Evolutionary conservation across 2,329 filamentous ascomycete genomes (phyloP).

Genomic region (Penicillium sp.): DNA sequence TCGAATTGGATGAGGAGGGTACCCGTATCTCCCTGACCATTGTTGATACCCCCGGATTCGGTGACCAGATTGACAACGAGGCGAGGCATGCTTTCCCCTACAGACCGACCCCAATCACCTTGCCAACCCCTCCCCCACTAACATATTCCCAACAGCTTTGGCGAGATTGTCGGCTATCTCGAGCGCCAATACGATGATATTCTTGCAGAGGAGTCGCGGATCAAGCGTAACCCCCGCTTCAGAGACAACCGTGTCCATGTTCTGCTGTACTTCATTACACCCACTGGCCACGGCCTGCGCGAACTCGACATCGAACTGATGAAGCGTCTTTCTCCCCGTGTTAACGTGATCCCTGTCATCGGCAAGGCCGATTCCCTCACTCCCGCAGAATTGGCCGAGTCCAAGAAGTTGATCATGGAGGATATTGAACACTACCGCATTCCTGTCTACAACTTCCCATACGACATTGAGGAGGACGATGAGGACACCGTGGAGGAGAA

Average conservation of each 20-base stretch:
- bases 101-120: not conserved
- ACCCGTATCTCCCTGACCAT: slow-evolving; percentile 97
- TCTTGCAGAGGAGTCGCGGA: slow-evolving; percentile 97
- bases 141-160: slow-evolving; percentile 64
- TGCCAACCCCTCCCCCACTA: slow-evolving; percentile 18
- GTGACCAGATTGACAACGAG: slow-evolving; percentile 99
- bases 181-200: slow-evolving; percentile 99
- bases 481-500: slow-evolving; percentile 99
- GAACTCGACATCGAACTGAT: slow-evolving; percentile 99
- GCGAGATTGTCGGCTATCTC: slow-evolving; percentile 95
- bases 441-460: slow-evolving; percentile 99
- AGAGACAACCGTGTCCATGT: slow-evolving; percentile 98
- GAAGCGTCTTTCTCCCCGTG: slow-evolving; percentile 96
- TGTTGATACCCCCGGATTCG: slow-evolving; percentile 96
- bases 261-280: slow-evolving; percentile 98
- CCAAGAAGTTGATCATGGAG: slow-evolving; percentile 99
- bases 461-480: slow-evolving; percentile 98
- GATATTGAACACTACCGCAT: slow-evolving; percentile 99
- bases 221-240: slow-evolving; percentile 99
- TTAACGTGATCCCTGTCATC: slow-evolving; percentile 98
- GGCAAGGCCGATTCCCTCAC: slow-evolving; percentile 97
- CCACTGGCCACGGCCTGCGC: slow-evolving; percentile 93
- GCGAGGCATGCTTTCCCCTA: slow-evolving; percentile 67
- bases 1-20: slow-evolving; percentile 96
- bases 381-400: slow-evolving; percentile 92